Percentiles rank a stretch among this genome's conserved stretches.
These are phyloP conservation scores for Botrytis elliptica DNA, from an alignment of 2,329 filamentous ascomycete genomes.

Conservation along the genomic window DNA sequence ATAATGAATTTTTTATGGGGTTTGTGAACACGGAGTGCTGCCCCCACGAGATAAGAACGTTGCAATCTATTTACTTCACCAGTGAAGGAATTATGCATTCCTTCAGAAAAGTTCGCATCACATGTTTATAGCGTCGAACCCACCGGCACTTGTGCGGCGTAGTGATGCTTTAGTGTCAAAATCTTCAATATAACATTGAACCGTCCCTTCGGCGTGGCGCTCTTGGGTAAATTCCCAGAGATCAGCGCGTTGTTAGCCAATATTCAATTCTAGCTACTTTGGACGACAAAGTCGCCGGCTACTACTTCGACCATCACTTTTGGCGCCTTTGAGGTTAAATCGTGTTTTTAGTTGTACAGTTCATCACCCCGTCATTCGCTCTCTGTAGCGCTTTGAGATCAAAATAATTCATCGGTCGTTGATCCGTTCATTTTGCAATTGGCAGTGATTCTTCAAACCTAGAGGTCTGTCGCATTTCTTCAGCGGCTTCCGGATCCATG, in stretches of 20 bases:
- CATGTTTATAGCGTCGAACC: not conserved
- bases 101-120: not conserved
- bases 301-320: not conserved
- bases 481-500: conserved; percentile 14
- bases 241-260: not conserved
- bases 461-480: not conserved
- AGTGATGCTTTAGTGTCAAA: not conserved
- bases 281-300: not conserved
- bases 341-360: not conserved
- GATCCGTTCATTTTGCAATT: not conserved
- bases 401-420: not conserved
- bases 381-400: not conserved
- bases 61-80: not conserved
- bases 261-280: not conserved
- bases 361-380: conserved; percentile 1
- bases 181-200: not conserved
- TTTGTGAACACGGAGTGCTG: conserved; percentile 5
- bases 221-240: not conserved
- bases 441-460: not conserved
- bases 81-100: not conserved
- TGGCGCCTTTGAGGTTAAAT: not conserved
- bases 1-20: conserved; percentile 3
- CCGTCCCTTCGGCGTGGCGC: conserved; percentile 7
- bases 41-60: not conserved
- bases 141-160: conserved; percentile 4